These are phyloP conservation scores for Aspergillus japonicus DNA, from an alignment of 2,329 filamentous ascomycete species.

Conservation along the genomic window DNA sequence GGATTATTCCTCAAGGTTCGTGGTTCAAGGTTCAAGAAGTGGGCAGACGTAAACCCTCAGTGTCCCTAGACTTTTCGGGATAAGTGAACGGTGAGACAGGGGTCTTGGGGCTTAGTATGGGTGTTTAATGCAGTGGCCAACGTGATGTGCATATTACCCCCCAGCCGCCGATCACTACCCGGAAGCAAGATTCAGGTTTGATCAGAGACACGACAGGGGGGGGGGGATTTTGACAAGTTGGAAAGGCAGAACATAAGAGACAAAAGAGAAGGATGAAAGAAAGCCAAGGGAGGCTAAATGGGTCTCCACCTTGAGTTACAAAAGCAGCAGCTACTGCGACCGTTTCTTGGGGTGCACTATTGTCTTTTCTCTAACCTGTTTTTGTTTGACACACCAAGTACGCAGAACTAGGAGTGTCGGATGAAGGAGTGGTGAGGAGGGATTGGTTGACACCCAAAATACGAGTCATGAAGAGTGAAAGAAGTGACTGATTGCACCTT, in stretches of 20 bases:
- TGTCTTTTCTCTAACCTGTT: neutral
- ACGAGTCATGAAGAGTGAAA: neutral
- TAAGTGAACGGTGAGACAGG: conserved; percentile 4
- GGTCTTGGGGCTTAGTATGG: conserved; percentile 8
- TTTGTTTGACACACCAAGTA: neutral
- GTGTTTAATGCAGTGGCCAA: conserved; percentile 7
- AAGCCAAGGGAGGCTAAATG: neutral
- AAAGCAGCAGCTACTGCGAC: neutral
- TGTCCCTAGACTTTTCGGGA: neutral
- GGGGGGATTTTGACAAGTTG: neutral
- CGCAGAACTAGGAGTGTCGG: no score
- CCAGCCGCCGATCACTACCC: conserved; percentile 21
- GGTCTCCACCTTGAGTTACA: neutral
- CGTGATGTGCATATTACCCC: conserved; percentile 20
- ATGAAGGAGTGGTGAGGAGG: no score
- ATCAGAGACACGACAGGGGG: neutral
- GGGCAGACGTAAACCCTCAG: neutral
- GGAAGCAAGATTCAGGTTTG: conserved; percentile 15
- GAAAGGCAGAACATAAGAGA: neutral
- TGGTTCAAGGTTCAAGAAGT: neutral
- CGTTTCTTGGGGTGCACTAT: neutral
- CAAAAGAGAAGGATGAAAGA: conserved; percentile 1
- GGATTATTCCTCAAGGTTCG: neutral
- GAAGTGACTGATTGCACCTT: neutral
- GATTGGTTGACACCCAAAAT: neutral